Base-by-base conservation (phyloP, 2,329 filamentous ascomycete species). In the Calonectria hongkongensis region DNA sequence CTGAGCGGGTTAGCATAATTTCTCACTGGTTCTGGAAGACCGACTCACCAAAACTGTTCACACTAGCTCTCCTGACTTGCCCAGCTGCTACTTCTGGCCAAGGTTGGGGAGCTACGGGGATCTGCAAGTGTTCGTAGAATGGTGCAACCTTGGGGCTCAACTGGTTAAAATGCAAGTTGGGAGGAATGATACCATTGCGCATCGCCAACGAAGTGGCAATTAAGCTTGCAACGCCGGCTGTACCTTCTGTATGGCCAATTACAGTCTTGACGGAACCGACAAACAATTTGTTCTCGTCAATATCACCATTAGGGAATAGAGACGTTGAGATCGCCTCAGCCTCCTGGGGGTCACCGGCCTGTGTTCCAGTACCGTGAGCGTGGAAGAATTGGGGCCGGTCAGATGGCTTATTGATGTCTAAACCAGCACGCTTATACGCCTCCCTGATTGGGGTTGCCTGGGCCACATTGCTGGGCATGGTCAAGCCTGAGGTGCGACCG, bases 401-500 rank as follows among this genome's bases (percentile, higher is more conserved):
- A 2, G 10, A 4, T 3, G 64, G 21, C 1, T 48, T 43, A 7
- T 12, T 39, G 8, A 48, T 12, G 18, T 71, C 47, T 2, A 71
- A 47, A 6, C 69, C 69, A 2, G 54, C 54, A 16, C 64, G 36
- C 2, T 18, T 18, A 30, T 71, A 71, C 3, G 56, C 48, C 3
- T 58, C 28, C 4, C 39, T 18, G 18, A 71, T 68, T 6, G 67
- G 54, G 2, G 7, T 12, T 9, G 54, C 33, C 21, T 71, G 64
- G 18, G 64, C 47, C 1, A 8, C 15, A 2, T 10, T 4, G 25
- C 48, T 66, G 6, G 64, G 64, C 64, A 66, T 56, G 12, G 64
- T 66, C 6, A 66, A 27, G 9, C 87, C 87, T 12, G 76, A 1
- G 81, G 86, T 77, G 12, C 39, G 36, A 13, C 56, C 56, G 27